These are phyloP conservation scores for Claviceps cyperi DNA, from an alignment of 2,329 filamentous ascomycete species.

Conservation along the genomic window DNA sequence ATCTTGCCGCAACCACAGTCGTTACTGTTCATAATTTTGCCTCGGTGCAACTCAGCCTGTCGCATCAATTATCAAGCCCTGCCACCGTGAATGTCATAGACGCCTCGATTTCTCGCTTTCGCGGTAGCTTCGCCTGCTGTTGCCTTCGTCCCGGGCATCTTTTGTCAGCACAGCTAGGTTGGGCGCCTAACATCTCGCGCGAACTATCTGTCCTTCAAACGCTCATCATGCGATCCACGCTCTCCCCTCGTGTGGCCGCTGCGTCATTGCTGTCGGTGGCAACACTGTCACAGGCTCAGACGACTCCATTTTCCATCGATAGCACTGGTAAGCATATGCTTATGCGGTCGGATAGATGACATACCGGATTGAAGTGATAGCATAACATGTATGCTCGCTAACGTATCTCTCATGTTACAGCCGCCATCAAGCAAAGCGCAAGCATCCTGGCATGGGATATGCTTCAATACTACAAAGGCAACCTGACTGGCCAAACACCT, in stretches of 20 bases:
- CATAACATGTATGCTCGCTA: neutral
- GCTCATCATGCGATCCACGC: constrained; percentile 5
- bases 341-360: too few relatives aligned
- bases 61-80: neutral
- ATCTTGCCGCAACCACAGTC: neutral
- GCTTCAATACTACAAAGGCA: constrained; percentile 32
- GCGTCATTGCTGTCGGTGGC: constrained; percentile 5
- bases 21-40: neutral
- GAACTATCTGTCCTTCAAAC: neutral
- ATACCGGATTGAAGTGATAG: neutral
- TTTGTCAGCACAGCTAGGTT: neutral
- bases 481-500: constrained; percentile 27
- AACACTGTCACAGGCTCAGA: constrained; percentile 5
- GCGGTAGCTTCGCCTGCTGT: neutral
- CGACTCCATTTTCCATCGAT: constrained; percentile 5
- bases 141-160: neutral
- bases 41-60: too few relatives aligned
- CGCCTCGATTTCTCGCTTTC: neutral
- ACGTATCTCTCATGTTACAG: constrained; percentile 10
- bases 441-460: constrained; percentile 28
- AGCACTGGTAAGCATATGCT: constrained; percentile 3
- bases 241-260: constrained; percentile 1
- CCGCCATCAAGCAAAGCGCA: constrained; percentile 24
- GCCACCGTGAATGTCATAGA: neutral
- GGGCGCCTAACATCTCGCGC: neutral